Evolutionary conservation across 345 rosid genomes (phyloP).

Genomic region (Salix brachista): DNA sequence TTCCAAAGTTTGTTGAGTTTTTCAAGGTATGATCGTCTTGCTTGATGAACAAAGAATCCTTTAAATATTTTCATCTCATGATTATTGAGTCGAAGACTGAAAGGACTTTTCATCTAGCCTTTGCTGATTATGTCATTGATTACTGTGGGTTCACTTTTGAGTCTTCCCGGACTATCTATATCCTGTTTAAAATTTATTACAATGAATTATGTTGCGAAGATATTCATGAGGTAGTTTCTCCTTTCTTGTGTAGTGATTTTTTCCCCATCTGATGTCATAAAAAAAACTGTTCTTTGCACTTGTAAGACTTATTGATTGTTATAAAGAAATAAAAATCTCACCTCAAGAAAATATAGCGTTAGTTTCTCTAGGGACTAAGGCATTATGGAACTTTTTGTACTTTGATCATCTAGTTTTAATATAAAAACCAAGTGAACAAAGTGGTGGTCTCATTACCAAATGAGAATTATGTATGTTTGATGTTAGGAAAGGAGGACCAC

Average conservation of each 20-base stretch:
- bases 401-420: background rate
- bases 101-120: background rate
- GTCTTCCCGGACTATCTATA: too few species aligned
- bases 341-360: background rate
- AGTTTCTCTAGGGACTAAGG: background rate
- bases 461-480: background rate
- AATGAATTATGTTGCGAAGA: too few species aligned
- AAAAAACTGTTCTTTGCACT: background rate
- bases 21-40: constrained; percentile 52
- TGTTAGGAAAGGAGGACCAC: background rate
- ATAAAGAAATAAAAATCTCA: background rate
- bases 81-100: background rate
- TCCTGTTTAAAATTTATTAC: too few species aligned
- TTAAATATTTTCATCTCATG: background rate
- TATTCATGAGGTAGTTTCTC: too few species aligned
- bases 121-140: background rate
- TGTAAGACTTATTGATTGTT: background rate
- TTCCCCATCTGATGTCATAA: background rate
- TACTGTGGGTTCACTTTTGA: background rate
- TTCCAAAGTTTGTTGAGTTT: constrained; percentile 60
- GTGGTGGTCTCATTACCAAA: background rate
- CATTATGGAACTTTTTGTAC: background rate
- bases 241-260: too few species aligned
- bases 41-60: background rate
- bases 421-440: background rate